Evolutionary conservation across 331 rosid species (phyloP), one percentile per base, ranked within the genome.

Genomic region (Arachis monticola): DNA sequence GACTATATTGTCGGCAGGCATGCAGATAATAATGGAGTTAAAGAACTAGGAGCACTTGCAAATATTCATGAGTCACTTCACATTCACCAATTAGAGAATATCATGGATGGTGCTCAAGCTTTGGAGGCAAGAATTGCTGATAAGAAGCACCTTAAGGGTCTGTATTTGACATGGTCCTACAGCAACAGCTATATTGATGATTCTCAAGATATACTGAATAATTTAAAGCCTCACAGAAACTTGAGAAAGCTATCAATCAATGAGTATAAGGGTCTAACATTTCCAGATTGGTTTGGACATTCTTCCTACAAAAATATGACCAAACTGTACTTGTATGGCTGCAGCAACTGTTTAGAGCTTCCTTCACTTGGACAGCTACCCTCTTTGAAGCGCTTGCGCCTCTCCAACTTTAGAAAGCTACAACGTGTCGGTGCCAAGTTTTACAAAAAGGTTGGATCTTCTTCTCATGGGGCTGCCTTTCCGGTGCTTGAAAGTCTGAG

Each of bases 351-450:
- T 27, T 27, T 27, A 27, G 30, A 27, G 30, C 30, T 27, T 27
- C 30, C 30, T 27, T 27, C 30, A 27, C 30, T 27, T 27, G 30
- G 30, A 27, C 30, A 27, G 30, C 30, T 27, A 27, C 30, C 30
- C 30, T 27, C 30, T 27, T 27, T 27, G 30, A 27, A 27, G 30
- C 30, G 30, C 30, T 27, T 27, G 30, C 30, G 30, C 1, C 30
- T 27, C 30, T 27, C 30, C 30, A 27, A 27, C 30, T 27, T 27
- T 27, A 27, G 30, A 27, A 12, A 4, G 47, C 60, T 79, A 30
- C 53, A 60, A 40, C 42, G 5, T 9, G 47, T 83, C 1, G 79
- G 81, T 10, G 10, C 12, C 3, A 77, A 79, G 40, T 76, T 83
- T 56, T 79, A 75, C 56, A 72, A 30, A 31, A 3, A 38, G 41